Base-by-base conservation (phyloP, 768 basidiomycete genomes). In the Favolaschia claudopus region DNA sequence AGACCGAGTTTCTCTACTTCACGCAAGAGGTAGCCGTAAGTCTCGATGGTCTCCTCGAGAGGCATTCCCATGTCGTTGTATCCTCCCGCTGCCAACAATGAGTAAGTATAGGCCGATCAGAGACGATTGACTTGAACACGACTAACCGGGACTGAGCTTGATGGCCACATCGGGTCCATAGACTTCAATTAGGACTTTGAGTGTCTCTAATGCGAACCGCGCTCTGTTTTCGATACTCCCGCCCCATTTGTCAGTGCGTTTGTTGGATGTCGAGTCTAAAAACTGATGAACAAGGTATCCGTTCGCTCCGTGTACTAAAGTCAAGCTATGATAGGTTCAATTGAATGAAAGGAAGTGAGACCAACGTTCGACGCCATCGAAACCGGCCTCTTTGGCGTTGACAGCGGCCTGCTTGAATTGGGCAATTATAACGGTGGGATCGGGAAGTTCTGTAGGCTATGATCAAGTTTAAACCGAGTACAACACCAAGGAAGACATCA, bases 181-280 rank as follows among this genome's bases (percentile, higher is more conserved):
- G 32, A 77, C 74, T 15, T 71, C 68, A 39, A 68, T 56, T 43
- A 74, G 37, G n/a, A 66, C 73, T 42, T 75, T 69, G 25, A 76
- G 54, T 29, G 69, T 72, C 60, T 79, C 77, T 22, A 78, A 64
- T 5, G 66, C 63, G 67, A 83, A 82, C 15, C 79, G 67, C 1
- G 70, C 58, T 19, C 82, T 73, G 67, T 80, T 79, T 65, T 79
- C 76, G 24, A 76, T 48, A 10, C 70, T 71, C 1, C 82, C 82
- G 15, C 82, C 82, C 75, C 78, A 83, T 39, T 70, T 52, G 72
- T 80, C 79, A 17, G 73, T 77, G 22, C 78, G 74, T 22, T 68
- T 60, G 72, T 81, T 79, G 46, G 71, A 61, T 1, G 58, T 66
- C 42, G 55, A 53, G 60, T 76, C 73, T 31, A 77, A 58, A 67